Evolutionary conservation across 1,284 basidiomycete species (phyloP).

Genomic region (Neotropicomus parvogracilis): DNA sequence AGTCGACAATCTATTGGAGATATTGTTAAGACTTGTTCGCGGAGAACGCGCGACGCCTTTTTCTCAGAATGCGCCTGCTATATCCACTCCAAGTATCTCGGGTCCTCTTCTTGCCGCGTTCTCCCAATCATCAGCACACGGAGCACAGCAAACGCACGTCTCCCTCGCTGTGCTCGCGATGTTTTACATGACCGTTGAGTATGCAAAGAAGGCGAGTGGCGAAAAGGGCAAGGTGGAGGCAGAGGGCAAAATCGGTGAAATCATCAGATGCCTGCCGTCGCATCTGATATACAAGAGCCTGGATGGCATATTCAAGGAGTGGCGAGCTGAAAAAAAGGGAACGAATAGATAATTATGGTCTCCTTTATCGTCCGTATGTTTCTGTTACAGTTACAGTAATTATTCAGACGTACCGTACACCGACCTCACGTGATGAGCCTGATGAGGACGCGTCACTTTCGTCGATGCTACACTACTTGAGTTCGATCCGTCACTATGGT

Average conservation of each 20-base stretch:
- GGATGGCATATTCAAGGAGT: conserved; percentile 91
- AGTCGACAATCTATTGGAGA: conserved; percentile 85
- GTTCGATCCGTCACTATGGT: conserved; percentile 27
- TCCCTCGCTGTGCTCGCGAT: conserved; percentile 88
- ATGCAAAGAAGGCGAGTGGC: conserved; percentile 67
- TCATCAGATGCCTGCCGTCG: conserved; percentile 81
- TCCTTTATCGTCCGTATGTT: conserved; percentile 2
- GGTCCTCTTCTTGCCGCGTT: conserved; percentile 68
- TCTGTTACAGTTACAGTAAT: too few relatives aligned
- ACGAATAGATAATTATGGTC: conserved; percentile 11
- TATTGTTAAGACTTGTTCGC: conserved; percentile 83
- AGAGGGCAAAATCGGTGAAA: conserved; percentile 80
- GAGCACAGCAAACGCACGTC: conserved; percentile 87
- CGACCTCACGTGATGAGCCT: conserved; percentile 23
- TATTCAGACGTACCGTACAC: conserved; percentile 5
- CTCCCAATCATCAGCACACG: conserved; percentile 71
- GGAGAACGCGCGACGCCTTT: conserved; percentile 79
- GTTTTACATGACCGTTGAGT: conserved; percentile 80
- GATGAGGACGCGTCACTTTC: conserved; percentile 31
- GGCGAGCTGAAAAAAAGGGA: conserved; percentile 77
- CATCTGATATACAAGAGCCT: conserved; percentile 84
- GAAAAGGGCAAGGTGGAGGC: conserved; percentile 66
- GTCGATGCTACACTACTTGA: conserved; percentile 3
- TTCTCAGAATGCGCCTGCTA: conserved; percentile 54
- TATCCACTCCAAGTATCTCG: conserved; percentile 56